phyloP scores from a whole-genome alignment of 2,329 filamentous ascomycete genomes.

The Lecanicillium sp. region DNA sequence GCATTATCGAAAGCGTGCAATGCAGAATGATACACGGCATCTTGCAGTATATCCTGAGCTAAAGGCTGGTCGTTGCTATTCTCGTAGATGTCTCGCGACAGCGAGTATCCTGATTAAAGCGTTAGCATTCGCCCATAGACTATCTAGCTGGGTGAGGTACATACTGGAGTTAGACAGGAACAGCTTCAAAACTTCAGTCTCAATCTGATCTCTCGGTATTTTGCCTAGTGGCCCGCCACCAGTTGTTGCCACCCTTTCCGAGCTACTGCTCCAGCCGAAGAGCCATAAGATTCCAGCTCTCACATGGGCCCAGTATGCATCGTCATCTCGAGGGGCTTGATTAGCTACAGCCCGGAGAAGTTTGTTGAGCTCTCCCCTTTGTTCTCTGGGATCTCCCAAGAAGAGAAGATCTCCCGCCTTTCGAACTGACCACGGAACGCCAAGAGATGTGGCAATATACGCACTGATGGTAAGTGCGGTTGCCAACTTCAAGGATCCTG shows the following conservation, averaged over 20 bases:
- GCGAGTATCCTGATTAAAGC: slow-evolving; percentile 45
- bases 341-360: slow-evolving; percentile 49
- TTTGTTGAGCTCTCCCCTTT: slow-evolving; percentile 52
- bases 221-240: slow-evolving; percentile 59
- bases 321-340: slow-evolving; percentile 51
- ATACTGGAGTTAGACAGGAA: slow-evolving; percentile 56
- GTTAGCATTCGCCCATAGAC: too few relatives aligned
- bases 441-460: slow-evolving; percentile 47
- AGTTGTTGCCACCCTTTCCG: slow-evolving; percentile 25
- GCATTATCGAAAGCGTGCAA: slow-evolving; percentile 74
- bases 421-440: slow-evolving; percentile 45
- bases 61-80: slow-evolving; percentile 45
- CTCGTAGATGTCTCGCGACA: slow-evolving; percentile 59
- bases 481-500: slow-evolving; percentile 51
- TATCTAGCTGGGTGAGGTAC: too few relatives aligned
- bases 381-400: slow-evolving; percentile 57
- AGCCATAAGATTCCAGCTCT: slow-evolving; percentile 67
- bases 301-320: slow-evolving; percentile 56
- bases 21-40: slow-evolving; percentile 56
- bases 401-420: slow-evolving; percentile 58
- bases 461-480: slow-evolving; percentile 59
- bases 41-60: slow-evolving; percentile 44
- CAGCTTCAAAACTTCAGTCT: slow-evolving; percentile 64
- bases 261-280: slow-evolving; percentile 56
- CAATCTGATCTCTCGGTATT: slow-evolving; percentile 55